phyloP scores from a whole-genome alignment of 2,329 filamentous ascomycete genomes.

The Gliomastix tumulicola region DNA sequence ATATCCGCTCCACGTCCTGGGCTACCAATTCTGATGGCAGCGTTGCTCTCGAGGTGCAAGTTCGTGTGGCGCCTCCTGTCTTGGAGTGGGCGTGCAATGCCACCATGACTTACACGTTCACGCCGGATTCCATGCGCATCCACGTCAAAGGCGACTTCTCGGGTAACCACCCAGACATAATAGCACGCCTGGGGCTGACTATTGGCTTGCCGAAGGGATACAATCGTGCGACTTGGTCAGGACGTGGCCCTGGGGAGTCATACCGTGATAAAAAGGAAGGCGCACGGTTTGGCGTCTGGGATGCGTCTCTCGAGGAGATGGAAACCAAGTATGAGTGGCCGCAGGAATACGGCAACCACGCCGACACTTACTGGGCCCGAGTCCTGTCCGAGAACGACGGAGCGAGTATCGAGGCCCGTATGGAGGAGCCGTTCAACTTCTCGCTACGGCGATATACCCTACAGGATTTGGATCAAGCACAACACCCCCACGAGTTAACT shows the following conservation, averaged over 20 bases:
- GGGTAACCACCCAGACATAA: background rate
- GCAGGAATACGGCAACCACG: conserved; percentile 60
- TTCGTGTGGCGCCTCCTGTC: conserved; percentile 53
- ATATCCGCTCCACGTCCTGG: conserved; percentile 28
- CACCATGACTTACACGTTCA: conserved; percentile 48
- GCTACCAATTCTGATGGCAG: conserved; percentile 17
- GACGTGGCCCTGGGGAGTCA: conserved; percentile 58
- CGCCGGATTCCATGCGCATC: conserved; percentile 38
- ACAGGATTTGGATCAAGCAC: conserved; percentile 14
- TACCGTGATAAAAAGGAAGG: conserved; percentile 60
- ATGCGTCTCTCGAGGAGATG: conserved; percentile 35
- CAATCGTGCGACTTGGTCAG: conserved; percentile 46
- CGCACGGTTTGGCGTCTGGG: conserved; percentile 49
- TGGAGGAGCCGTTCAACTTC: conserved; percentile 24
- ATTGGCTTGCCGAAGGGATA: conserved; percentile 22
- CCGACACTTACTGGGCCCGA: conserved; percentile 50
- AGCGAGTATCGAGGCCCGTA: too few species aligned
- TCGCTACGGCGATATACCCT: conserved; percentile 32
- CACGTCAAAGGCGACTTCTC: conserved; percentile 25
- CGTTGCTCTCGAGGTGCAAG: conserved; percentile 35
- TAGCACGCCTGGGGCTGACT: conserved; percentile 41
- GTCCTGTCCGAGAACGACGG: too few species aligned
- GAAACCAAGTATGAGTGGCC: conserved; percentile 59
- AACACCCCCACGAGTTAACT: conserved; percentile 24
- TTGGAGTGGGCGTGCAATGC: conserved; percentile 53